Base-by-base conservation (phyloP, 2,329 filamentous ascomycete genomes). In the Fusarium sp. region DNA sequence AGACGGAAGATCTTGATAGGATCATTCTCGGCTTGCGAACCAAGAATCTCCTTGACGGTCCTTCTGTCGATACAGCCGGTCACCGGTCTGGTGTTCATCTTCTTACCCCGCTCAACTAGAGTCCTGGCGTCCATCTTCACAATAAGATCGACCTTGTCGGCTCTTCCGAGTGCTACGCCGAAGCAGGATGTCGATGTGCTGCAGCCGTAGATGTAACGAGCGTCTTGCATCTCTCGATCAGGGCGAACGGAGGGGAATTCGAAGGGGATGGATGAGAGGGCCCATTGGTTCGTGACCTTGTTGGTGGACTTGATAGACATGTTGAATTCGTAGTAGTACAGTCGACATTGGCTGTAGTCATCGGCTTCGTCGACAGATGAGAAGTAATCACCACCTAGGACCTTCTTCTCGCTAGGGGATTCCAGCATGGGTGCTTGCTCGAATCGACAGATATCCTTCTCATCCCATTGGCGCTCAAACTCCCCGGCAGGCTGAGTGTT, bases 241-340 rank as follows among this genome's bases (percentile, higher is more conserved):
- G 87, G 84, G 1, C 86, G 83, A 0, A 91, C 78, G 0, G 87
- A 87, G 0, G 91, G 90, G 54, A 92, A 92, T 66, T 93, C 91
- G 60, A 92, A 90, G 0, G 90, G 86, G 44, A 92, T 88, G 2
- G 87, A 83, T 0, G 88, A 86, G 2, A 93, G 80, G 1, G 88
- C 89, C 81, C 89, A 92, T 71, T 92, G 89, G 49, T 90, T 84
- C 0, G 81, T 83, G 44, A 92, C 90, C 0, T 69, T 76, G 5
- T 79, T 76, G 5, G 38, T 27, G 1, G 6, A 73, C 20, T 0
- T 74, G 59, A 4, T 40, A 2, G 51, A 32, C 2, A 91, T 77
- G 2, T 82, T 80, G 73, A 92, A 92, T 40, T 84, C 83, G 75
- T 91, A 92, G 74, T 92, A 92, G 77, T 92, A 92, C 0, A 93